Conservation (phyloP, 2,329 filamentous ascomycete species). For the Pseudogymnoascus sp. region DNA sequence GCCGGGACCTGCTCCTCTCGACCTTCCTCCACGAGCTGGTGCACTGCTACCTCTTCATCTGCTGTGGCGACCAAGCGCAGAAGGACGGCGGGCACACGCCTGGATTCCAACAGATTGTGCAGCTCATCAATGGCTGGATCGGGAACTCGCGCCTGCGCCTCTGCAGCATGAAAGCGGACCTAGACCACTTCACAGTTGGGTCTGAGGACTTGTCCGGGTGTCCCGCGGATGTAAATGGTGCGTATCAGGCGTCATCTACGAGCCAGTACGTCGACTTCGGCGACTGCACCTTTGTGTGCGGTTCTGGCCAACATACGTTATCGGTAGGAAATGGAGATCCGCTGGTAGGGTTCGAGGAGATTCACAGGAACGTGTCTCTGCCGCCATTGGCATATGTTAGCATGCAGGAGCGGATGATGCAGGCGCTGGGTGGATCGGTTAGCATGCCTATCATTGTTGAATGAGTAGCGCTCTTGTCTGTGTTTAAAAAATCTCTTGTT, state of each 20-base stretch:
- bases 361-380: neutral
- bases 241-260: neutral
- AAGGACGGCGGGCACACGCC: constrained; percentile 52
- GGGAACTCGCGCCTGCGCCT: constrained; percentile 48
- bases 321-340: neutral
- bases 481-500: neutral
- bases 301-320: constrained; percentile 2
- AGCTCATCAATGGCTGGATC: constrained; percentile 55
- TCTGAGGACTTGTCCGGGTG: neutral
- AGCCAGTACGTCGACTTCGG: neutral
- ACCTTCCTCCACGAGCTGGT: constrained; percentile 62
- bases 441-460: constrained; percentile 6
- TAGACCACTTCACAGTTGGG: constrained; percentile 42
- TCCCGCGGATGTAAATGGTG: neutral
- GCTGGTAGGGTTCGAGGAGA: neutral
- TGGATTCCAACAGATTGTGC: constrained; percentile 52
- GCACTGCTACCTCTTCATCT: constrained; percentile 59
- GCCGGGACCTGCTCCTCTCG: constrained; percentile 53
- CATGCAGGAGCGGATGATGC: constrained; percentile 4
- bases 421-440: constrained; percentile 3
- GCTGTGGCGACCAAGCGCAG: constrained; percentile 50
- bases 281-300: constrained; percentile 1
- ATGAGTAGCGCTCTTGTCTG: neutral
- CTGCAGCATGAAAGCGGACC: constrained; percentile 54
- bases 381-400: constrained; percentile 6